Base-by-base conservation (phyloP, 2,329 filamentous ascomycete species). In the Colletotrichum scovillei region DNA sequence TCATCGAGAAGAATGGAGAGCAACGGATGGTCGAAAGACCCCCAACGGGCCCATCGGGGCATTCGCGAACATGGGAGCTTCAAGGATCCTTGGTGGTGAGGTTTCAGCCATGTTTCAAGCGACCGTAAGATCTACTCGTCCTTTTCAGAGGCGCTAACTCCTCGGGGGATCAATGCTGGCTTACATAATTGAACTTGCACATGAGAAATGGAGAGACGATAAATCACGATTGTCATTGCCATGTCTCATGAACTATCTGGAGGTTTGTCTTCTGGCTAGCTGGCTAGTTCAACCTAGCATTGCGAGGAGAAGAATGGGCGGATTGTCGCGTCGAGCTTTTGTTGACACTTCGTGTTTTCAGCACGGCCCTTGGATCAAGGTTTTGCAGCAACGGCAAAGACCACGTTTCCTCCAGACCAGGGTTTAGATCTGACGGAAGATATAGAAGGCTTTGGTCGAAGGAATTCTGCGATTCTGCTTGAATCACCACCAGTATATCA, bases 71-170 rank as follows among this genome's bases (percentile, higher is more conserved):
- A 58, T 7, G 52, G 26, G 35, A 63, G 35, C 46, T 35, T 22
- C 56, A 5, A 26, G 63, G 56, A 35, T n/a, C 24, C 11, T n/a
- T 49, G 35, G 4, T 11, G 12, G 14, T 9, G 7, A 9, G 11
- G 70, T 73, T 73, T 73, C 70, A 69, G 38, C 14, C 19, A 32
- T 49, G 70, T 69, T 73, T 73, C 70, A 69, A 22, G 32, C 66
- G 16, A 22, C 1, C 35, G 38, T 49, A 16, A 11, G 32, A 46
- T 57, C 22, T 42, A 35, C 28, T 49, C 42, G 19, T 28, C 26
- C 46, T 16, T 53, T 53, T 32, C 24, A 19, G 22, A 9, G 49
- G 11, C 38, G 8, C 30, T 12, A 3, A 4, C 14, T 35, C 30
- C 14, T 35, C 42, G 42, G 4, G 3, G 30, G 3, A n/a, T 19